These are phyloP conservation scores for Trypanosoma caninum DNA, from an alignment of 208 protist genomes.

Conservation along the genomic window DNA sequence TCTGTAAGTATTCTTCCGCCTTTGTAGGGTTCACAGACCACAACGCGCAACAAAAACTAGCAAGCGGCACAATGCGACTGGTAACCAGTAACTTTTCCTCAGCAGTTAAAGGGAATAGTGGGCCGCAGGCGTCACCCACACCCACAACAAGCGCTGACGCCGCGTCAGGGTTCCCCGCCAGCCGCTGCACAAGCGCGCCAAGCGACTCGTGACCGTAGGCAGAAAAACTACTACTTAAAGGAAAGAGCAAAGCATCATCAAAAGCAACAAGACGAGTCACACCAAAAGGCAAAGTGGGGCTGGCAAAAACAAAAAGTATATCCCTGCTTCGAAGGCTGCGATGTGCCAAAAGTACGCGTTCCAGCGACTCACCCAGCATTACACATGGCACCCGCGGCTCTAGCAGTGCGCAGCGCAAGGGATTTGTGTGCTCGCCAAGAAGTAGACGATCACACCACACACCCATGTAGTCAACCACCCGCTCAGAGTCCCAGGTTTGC, in stretches of 20 bases:
- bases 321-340: conserved; percentile 35
- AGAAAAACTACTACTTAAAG: not conserved
- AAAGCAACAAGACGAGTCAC: conserved; percentile 31
- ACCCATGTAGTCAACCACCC: conserved; percentile 63
- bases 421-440: conserved; percentile 51
- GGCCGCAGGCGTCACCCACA: conserved; percentile 32
- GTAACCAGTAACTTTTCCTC: conserved; percentile 29
- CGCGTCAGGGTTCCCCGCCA: conserved; percentile 2
- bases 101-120: conserved; percentile 21
- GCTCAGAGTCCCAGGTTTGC: conserved; percentile 76
- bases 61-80: conserved; percentile 37
- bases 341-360: conserved; percentile 53
- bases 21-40: conserved; percentile 57
- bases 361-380: conserved; percentile 49
- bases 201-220: conserved; percentile 4
- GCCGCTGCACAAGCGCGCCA: conserved; percentile 20
- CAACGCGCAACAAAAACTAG: conserved; percentile 56
- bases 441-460: conserved; percentile 84
- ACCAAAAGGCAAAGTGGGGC: conserved; percentile 43
- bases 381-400: conserved; percentile 47
- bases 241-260: conserved; percentile 13
- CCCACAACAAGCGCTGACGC: conserved; percentile 38
- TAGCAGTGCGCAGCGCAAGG: conserved; percentile 59
- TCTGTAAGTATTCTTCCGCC: conserved; percentile 39
- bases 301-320: conserved; percentile 58